Evolutionary conservation across 208 protist species (phyloP), one percentile per base, ranked within the genome.

Genomic region (Phytomonas sp.): DNA sequence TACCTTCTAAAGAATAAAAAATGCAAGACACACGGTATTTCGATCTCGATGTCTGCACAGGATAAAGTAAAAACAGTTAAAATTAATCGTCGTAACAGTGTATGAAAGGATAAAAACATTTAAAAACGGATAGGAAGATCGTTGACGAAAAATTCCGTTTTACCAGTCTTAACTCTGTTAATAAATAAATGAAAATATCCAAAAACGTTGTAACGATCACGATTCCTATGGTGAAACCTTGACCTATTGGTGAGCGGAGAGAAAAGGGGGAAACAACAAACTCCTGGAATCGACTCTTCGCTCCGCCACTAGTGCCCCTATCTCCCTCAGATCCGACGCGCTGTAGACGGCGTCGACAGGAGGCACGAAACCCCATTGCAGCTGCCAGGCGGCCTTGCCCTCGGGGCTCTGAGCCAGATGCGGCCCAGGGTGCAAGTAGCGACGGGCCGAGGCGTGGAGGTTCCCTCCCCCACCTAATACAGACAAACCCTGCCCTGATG

Each of bases 311-410:
- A 94, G 76, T 30, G 73, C 67, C 2, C 84, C 86, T 73, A 92
- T 73, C 67, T 91, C 83, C n/a, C 75, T 67, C 68, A 94, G 75
- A 71, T 92, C 89, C 23, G 52, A 70, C 29, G 72, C 82, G 30
- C 79, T 83, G 78, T 84, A 92, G 34, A 89, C 73, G 14, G 84
- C 79, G 63, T 91, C 86, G 26, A 65, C 73, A 23, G 71, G 42
- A 16, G 89, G 89, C 67, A 91, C 78, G 67, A 94, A 94, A 42
- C 89, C 89, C 87, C 89, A 94, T 78, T 91, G 84, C 63, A 89
- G 68, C 67, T 74, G 68, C 87, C 89, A 94, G 12, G 68, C 70
- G 31, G 84, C 86, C 1, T 76, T 69, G 34, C 89, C 89, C 72
- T 92, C 89, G 3, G 60, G 61, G 1, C 78, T 84, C 30, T 78